Evolutionary conservation across 2,329 filamentous ascomycete genomes (phyloP).

Genomic region (Penicillium sp.): DNA sequence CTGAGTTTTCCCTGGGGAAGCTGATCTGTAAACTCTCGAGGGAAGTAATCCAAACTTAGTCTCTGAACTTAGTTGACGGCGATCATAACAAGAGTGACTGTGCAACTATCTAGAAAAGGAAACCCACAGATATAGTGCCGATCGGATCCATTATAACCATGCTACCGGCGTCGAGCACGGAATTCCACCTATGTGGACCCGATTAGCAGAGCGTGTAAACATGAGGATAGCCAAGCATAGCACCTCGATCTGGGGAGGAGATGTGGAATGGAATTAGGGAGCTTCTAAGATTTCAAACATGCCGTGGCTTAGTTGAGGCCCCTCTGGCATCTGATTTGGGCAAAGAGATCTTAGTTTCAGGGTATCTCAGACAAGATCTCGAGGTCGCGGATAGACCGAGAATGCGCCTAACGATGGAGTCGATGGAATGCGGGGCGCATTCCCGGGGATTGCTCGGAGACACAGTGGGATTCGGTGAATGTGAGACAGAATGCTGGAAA

Average conservation of each 20-base stretch:
- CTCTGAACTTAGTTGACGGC: constrained; percentile 12
- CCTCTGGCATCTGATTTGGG: neutral
- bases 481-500: neutral
- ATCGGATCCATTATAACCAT: constrained; percentile 24
- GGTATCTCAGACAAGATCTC: constrained; percentile 1
- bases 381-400: neutral
- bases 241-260: constrained; percentile 13
- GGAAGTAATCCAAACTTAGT: constrained; percentile 8
- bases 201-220: constrained; percentile 12
- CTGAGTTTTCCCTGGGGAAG: neutral
- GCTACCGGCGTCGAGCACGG: neutral
- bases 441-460: constrained; percentile 12
- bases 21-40: neutral
- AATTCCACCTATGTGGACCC: neutral
- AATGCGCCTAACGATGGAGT: constrained; percentile 13
- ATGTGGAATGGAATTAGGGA: constrained; percentile 23
- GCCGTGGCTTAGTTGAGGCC: neutral
- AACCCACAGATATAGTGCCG: constrained; percentile 14
- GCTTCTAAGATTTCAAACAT: neutral
- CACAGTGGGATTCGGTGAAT: neutral
- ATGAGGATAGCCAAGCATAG: constrained; percentile 19
- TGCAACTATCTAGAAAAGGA: constrained; percentile 1
- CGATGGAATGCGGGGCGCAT: constrained; percentile 26
- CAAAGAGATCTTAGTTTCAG: neutral
- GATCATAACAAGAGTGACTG: constrained; percentile 11